These are phyloP conservation scores for Cerrena zonata DNA, from an alignment of 1,284 basidiomycete genomes.

Conservation along the genomic window DNA sequence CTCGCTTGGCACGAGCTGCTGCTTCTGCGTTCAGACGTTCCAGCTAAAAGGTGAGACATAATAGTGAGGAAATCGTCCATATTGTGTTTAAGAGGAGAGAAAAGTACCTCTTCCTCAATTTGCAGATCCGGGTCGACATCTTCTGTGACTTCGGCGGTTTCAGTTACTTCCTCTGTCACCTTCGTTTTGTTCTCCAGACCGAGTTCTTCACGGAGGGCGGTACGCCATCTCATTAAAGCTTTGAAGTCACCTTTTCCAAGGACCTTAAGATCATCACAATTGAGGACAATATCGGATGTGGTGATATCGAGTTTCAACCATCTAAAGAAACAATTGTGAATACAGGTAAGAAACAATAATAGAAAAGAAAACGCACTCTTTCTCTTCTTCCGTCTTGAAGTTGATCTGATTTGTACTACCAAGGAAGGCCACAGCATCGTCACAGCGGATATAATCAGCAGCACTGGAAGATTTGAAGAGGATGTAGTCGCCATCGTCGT, in stretches of 20 bases:
- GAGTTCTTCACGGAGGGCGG: slow-evolving; percentile 77
- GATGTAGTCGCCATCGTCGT: slow-evolving; percentile 91
- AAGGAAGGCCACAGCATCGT: slow-evolving; percentile 77
- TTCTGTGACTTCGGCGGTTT: slow-evolving; percentile 70
- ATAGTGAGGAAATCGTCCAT: background rate
- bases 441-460: slow-evolving; percentile 66
- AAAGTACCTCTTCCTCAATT: slow-evolving; percentile 77
- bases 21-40: slow-evolving; percentile 80
- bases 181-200: slow-evolving; percentile 79
- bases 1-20: slow-evolving; percentile 69
- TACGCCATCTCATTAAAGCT: slow-evolving; percentile 85
- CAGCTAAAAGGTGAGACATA: slow-evolving; percentile 45
- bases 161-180: slow-evolving; percentile 67
- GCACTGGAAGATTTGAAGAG: slow-evolving; percentile 77
- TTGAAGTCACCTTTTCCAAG: slow-evolving; percentile 98
- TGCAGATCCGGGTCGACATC: slow-evolving; percentile 81
- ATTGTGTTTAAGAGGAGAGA: background rate
- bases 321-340: slow-evolving; percentile 27
- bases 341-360: slow-evolving; percentile 2
- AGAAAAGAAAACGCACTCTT: slow-evolving; percentile 45
- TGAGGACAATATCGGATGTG: slow-evolving; percentile 74
- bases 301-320: slow-evolving; percentile 75
- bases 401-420: slow-evolving; percentile 82
- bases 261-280: slow-evolving; percentile 91
- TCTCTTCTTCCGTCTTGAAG: slow-evolving; percentile 82